Conservation (phyloP, 345 rosid species). For the Ceriops zippeliana region DNA sequence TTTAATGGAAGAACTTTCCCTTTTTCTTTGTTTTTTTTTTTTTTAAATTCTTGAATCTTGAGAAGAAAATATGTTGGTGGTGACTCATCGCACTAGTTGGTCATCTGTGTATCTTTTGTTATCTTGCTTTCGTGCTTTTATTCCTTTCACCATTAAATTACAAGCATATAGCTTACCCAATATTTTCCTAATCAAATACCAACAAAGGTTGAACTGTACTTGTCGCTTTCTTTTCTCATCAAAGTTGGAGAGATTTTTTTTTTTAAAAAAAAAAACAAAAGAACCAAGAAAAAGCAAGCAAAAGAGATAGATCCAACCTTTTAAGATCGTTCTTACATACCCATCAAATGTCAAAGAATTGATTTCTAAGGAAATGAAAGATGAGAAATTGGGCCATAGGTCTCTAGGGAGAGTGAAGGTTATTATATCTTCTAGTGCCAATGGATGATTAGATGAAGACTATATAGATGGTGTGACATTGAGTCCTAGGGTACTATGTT, state of each 20-base stretch:
- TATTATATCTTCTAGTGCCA: neutral
- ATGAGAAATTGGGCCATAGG: neutral
- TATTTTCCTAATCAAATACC: constrained; percentile 6
- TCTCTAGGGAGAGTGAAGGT: constrained; percentile 3
- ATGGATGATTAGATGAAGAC: neutral
- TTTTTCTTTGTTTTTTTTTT: neutral
- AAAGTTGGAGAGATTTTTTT: neutral
- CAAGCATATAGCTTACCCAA: neutral
- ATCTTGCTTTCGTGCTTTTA: neutral
- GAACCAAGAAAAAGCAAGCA: neutral
- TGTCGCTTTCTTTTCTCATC: constrained; percentile 15
- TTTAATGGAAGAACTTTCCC: too few relatives aligned
- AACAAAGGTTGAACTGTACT: constrained; percentile 9
- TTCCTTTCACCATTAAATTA: neutral
- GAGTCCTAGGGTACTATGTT: constrained; percentile 1
- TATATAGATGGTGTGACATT: neutral
- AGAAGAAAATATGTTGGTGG: neutral
- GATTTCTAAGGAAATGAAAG: constrained; percentile 21
- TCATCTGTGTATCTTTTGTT: neutral
- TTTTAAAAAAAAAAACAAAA: neutral
- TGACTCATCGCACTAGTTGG: neutral
- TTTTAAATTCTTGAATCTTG: neutral
- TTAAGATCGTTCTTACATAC: constrained; percentile 22
- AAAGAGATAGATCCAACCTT: constrained; percentile 8
- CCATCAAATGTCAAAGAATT: constrained; percentile 40